Base-by-base conservation (phyloP, 139 green algal species). In the Pseudopediastrum boryanum region DNA sequence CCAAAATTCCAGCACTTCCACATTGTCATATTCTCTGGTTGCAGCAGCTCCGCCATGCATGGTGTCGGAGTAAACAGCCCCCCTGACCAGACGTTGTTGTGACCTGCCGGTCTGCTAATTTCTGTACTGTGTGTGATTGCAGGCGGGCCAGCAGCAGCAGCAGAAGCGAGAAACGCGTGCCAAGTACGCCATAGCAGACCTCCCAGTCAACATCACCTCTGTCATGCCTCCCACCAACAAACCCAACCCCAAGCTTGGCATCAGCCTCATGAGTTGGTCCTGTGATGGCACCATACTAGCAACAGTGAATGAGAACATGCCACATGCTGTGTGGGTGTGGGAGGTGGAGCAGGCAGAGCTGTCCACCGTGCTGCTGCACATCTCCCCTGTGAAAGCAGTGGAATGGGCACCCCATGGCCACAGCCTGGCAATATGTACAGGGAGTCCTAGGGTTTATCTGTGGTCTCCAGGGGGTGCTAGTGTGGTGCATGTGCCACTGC, bases 381-480 rank as follows among this genome's bases (percentile, higher is more conserved):
- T 63, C 19, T 48, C 77, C 9, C 38, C 71, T 0, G 82, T 98
- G 4, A 75, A 68, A 4, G 71, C 66, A 16, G 27, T 88, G 3
- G 54, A 67, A 9, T 98, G 94, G 94, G 76, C 86, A 23, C 88
- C 89, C 13, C 1, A 12, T 56, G 78, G 81, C 54, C 61, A 50
- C 65, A 86, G 85, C 12, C 81, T 97, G 59, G 86, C 84, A 0
- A 38, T 95, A 2, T 86, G 78, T 19, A 85, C 85, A 2, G 91
- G 88, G 4, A 75, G 36, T 38, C 41, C 46, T 23, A 85, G 87
- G n/a, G 80, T 98, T 21, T 95, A 92, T 75, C 50, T 98, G 74
- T 98, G 94, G 94, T 90, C 89, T 0, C 87, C 92, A 3, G 77
- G 89, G 1, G 94, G 93, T 4, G 92, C 93, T 13, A 94, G 88